A percentile compares a stretch with the other conserved stretches of the same genome.
These are phyloP conservation scores for Emmonsiellopsis sp. DNA, from an alignment of 2,329 filamentous ascomycete species.

Conservation along the genomic window DNA sequence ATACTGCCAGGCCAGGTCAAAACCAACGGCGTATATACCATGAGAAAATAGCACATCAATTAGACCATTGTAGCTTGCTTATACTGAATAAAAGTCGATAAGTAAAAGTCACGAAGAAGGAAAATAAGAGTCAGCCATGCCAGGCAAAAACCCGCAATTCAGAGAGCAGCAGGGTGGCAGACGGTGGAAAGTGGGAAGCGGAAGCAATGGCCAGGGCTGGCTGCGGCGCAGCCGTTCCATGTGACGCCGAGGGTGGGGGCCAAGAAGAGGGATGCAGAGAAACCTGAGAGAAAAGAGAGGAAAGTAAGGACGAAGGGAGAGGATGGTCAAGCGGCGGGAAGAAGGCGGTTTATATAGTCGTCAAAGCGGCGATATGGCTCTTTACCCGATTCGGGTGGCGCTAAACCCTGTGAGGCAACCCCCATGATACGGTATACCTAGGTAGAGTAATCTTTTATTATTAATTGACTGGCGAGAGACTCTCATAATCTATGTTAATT, in stretches of 20 bases:
- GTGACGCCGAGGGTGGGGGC: not conserved
- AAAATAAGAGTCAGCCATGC: not conserved
- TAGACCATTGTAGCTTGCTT: not conserved
- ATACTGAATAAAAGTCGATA: not conserved
- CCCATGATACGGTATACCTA: constrained; percentile 1
- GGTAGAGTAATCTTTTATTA: not conserved
- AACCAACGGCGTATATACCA: not conserved
- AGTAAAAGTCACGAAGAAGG: not conserved
- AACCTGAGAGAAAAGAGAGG: constrained; percentile 1
- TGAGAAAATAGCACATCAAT: not conserved
- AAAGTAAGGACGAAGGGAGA: constrained; percentile 6
- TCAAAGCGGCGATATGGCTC: constrained; percentile 2
- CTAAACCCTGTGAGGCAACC: constrained; percentile 2
- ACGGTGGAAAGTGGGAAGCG: not conserved
- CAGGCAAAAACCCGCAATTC: not conserved
- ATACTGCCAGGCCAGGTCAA: too few relatives aligned
- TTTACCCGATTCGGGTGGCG: not conserved
- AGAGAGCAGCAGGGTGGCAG: not conserved
- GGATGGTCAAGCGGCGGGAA: constrained; percentile 1
- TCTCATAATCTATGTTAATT: too few relatives aligned
- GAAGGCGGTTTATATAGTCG: constrained; percentile 2
- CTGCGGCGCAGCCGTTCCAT: not conserved
- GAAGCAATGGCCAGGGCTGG: not conserved
- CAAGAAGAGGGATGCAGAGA: constrained; percentile 1
- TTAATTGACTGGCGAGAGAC: too few relatives aligned